phyloP scores from a whole-genome alignment of 2,329 filamentous ascomycete genomes.

The Exophiala alcalophila region DNA sequence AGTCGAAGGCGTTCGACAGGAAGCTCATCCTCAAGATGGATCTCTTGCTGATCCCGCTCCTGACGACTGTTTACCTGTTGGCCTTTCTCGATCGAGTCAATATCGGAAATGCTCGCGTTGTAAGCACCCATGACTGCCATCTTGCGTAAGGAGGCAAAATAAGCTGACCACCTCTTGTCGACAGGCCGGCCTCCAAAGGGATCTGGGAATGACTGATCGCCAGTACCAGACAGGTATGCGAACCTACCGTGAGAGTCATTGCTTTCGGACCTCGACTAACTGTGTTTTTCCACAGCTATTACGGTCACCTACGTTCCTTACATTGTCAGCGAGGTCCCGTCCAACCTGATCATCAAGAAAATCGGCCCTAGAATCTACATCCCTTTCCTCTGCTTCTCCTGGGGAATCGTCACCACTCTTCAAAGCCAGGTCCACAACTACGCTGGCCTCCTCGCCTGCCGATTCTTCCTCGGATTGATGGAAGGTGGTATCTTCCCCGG shows the following conservation, averaged over 20 bases:
- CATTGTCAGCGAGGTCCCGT: conserved; percentile 31
- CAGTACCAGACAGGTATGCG: conserved; percentile 6
- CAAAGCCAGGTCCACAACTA: conserved; percentile 51
- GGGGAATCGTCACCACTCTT: conserved; percentile 28
- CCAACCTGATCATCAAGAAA: conserved; percentile 35
- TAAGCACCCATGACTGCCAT: too few species aligned
- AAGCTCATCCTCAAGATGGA: conserved; percentile 58
- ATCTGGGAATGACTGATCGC: conserved; percentile 28
- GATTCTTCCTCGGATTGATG: conserved; percentile 60
- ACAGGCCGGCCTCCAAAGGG: conserved; percentile 29
- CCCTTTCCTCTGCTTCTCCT: conserved; percentile 34
- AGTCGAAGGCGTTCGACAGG: conserved; percentile 6
- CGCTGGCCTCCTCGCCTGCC: conserved; percentile 58
- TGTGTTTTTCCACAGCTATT: too few species aligned
- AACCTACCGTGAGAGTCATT: not conserved
- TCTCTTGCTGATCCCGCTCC: conserved; percentile 58
- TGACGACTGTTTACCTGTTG: conserved; percentile 63
- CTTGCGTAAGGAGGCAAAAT: too few species aligned
- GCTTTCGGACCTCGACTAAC: too few species aligned
- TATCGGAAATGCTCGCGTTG: conserved; percentile 66
- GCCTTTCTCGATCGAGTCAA: conserved; percentile 66
- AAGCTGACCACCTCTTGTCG: too few species aligned
- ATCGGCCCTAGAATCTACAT: conserved; percentile 34
- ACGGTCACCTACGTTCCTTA: conserved; percentile 12
- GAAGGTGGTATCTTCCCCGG: conserved; percentile 66